These are phyloP conservation scores for Naegleria gruberi DNA, from an alignment of 208 protist species.

Conservation along the genomic window DNA sequence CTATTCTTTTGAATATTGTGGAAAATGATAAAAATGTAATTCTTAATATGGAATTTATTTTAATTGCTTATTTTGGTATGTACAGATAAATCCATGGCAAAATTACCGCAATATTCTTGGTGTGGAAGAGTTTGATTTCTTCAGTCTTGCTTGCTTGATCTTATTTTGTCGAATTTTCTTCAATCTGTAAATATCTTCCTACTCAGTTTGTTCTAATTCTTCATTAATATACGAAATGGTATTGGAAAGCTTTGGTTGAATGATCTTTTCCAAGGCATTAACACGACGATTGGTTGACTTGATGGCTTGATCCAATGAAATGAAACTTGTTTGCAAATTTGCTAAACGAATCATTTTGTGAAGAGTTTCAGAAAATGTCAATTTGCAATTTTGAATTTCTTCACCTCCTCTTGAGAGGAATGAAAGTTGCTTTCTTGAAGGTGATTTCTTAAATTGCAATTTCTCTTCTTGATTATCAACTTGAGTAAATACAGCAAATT, in stretches of 20 bases:
- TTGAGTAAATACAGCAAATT: conserved; percentile 84
- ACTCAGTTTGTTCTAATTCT: conserved; percentile 97
- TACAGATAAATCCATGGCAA: too few relatives aligned
- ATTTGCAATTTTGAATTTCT: conserved; percentile 72
- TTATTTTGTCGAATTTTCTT: conserved; percentile 97
- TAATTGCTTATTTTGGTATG: too few relatives aligned
- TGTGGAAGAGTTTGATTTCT: too few relatives aligned
- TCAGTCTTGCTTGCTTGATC: conserved; percentile 34
- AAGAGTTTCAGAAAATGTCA: conserved; percentile 77
- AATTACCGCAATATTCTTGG: too few relatives aligned
- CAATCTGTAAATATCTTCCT: conserved; percentile 97
- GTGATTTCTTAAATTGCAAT: conserved; percentile 4
- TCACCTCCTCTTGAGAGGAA: conserved; percentile 81
- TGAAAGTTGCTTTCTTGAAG: too few relatives aligned
- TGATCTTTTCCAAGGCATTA: conserved; percentile 98
- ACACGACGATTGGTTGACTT: conserved; percentile 99
- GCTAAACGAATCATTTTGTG: conserved; percentile 84
- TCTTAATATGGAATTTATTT: too few relatives aligned
- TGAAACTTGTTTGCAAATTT: conserved; percentile 91
- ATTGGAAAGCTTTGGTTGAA: conserved; percentile 92
- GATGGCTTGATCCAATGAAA: conserved; percentile 92
- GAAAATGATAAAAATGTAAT: too few relatives aligned
- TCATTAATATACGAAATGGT: conserved; percentile 94
- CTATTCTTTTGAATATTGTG: too few relatives aligned
- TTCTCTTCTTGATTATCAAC: conserved; percentile 34